Percentiles rank a stretch among this genome's conserved stretches.
phyloP scores from a whole-genome alignment of 2,329 filamentous ascomycete species.

The Aspergillus brunneoviolaceus region DNA sequence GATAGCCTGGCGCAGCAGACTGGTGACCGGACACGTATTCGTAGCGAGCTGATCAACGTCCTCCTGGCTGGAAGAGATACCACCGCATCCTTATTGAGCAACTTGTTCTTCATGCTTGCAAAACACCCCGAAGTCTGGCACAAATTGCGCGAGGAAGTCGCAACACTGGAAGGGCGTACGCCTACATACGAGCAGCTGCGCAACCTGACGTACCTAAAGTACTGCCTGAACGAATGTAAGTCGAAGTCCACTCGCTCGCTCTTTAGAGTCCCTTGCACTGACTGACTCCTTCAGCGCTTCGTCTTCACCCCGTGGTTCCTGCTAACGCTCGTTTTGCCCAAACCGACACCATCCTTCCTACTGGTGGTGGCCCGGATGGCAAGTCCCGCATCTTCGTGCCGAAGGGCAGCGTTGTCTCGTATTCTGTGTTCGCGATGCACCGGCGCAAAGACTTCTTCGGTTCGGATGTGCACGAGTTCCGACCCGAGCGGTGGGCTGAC shows the following conservation, averaged over 20 bases:
- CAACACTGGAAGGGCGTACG: constrained; percentile 19
- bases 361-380: constrained; percentile 60
- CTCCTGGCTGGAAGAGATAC: constrained; percentile 55
- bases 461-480: constrained; percentile 46
- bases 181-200: constrained; percentile 26
- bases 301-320: constrained; percentile 46
- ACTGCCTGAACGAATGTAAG: constrained; percentile 28
- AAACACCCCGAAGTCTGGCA: constrained; percentile 37
- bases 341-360: constrained; percentile 41
- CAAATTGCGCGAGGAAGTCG: constrained; percentile 35
- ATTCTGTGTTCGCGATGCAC: constrained; percentile 71
- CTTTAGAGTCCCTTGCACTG: not conserved
- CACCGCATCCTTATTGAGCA: constrained; percentile 45
- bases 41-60: constrained; percentile 50
- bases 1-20: constrained; percentile 47
- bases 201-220: constrained; percentile 25
- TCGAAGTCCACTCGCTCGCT: too few relatives aligned
- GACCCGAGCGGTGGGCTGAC: constrained; percentile 50
- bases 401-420: constrained; percentile 64
- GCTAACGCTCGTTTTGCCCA: constrained; percentile 40
- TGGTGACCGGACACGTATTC: constrained; percentile 43
- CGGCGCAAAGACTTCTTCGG: constrained; percentile 55
- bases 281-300: constrained; percentile 30
- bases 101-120: constrained; percentile 49
- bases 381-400: constrained; percentile 61